Evolutionary conservation across 1,284 basidiomycete genomes (phyloP), one percentile per base, ranked within the genome.

Genomic region (Rhodotorula sp.): DNA sequence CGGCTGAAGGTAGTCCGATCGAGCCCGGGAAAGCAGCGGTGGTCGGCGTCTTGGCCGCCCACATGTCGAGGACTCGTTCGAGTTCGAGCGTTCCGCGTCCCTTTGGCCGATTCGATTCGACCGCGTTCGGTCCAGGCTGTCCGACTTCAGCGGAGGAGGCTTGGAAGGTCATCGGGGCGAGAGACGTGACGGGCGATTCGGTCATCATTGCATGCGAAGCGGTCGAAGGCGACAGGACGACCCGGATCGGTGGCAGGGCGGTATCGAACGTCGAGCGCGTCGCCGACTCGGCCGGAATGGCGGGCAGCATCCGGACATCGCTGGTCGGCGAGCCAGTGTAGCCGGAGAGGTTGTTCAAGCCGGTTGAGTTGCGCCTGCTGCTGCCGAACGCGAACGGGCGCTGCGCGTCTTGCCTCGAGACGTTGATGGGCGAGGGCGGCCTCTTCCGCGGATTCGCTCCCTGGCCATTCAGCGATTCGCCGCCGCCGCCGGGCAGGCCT

Each of bases 1-100:
- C 54, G 4, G 62, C 62, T 52, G 3, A 12, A 18, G 66, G 60
- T 15, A 68, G 28, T 5, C 63, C 38, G 45, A 64, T 56, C 6
- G 68, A 57, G 34, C n/a, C 57, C 8, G 70, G 66, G 28, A 66
- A 71, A 45, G 60, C 57, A 12, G 66, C 68, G 16, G 23, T 38
- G 21, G 63, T 71, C 70, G 68, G 66, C 16, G 70, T 71, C 58
- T 72, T 72, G 21, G 67, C 60, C 0, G 69, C 69, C 72, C 68
- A 69, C 64, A 75, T 62, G 16, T 69, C 72, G 21, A 75, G 49
- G 26, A 75, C 69, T n/a, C 74, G 55, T 55, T 76, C 75, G 16
- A 76, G 60, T 43, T 76, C 75, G 34, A 76, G 66, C 2, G 75
- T 76, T 0, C 68, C 68, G 28, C 50, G 15, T 1, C 75, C 75